phyloP scores from a whole-genome alignment of 306 rosid species.

The Styphnolobium japonicum region DNA sequence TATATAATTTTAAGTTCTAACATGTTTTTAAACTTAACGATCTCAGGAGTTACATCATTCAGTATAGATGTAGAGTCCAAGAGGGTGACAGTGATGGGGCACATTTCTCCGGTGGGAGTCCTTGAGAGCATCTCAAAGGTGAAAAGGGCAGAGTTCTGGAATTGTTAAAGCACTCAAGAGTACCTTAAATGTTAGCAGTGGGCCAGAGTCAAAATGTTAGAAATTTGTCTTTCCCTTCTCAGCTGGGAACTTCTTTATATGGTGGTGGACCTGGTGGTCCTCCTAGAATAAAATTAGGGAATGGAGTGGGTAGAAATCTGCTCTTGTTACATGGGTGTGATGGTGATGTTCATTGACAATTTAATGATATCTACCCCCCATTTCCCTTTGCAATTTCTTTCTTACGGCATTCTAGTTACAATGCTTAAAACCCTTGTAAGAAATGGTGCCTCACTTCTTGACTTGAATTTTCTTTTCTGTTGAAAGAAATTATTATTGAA shows the following conservation, averaged over 20 bases:
- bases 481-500: not conserved
- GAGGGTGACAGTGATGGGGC: slow-evolving; percentile 94
- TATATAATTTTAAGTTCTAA: not conserved
- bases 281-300: not conserved
- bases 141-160: slow-evolving; percentile 79
- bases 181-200: not conserved
- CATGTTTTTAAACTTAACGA: not conserved
- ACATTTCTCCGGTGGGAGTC: slow-evolving; percentile 68
- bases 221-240: not conserved
- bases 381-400: not conserved
- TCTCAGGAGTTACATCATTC: slow-evolving; percentile 82
- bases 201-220: not conserved
- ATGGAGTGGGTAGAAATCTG: not conserved
- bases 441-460: not conserved
- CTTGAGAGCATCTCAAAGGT: slow-evolving; percentile 88
- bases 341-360: not conserved
- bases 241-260: not conserved
- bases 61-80: slow-evolving; percentile 79
- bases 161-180: not conserved
- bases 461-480: not conserved
- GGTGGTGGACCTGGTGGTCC: slow-evolving; percentile 7
- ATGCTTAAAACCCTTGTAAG: not conserved
- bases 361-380: not conserved
- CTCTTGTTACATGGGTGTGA: not conserved
- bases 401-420: not conserved